Evolutionary conservation across 371 early-diverging fungal species (phyloP).

Genomic region (Actinomortierella wolfii): DNA sequence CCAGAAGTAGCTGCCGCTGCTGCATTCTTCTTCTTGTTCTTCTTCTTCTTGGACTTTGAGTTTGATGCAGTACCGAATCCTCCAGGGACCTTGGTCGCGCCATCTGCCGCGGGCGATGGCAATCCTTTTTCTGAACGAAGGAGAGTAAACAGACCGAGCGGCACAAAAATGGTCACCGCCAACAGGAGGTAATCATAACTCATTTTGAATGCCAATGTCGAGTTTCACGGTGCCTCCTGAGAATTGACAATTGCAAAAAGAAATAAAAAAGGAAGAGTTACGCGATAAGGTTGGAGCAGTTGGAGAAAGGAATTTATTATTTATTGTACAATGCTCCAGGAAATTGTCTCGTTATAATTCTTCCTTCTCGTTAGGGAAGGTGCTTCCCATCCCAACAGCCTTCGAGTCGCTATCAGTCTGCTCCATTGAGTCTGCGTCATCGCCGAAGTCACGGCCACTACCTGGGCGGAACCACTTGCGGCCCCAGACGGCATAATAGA

Average conservation of each 20-base stretch:
- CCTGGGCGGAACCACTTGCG: constrained; percentile 56
- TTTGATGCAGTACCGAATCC: constrained; percentile 13
- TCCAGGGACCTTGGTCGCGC: constrained; percentile 18
- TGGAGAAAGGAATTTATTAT: no score
- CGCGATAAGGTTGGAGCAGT: no score
- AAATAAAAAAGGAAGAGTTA: no score
- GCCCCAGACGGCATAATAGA: constrained; percentile 56
- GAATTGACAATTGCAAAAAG: no score
- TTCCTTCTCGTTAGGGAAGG: no score
- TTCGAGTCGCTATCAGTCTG: no score
- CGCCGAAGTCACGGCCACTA: constrained; percentile 7
- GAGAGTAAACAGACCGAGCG: constrained; percentile 23
- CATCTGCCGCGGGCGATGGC: neutral
- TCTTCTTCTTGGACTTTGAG: constrained; percentile 42
- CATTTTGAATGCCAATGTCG: constrained; percentile 7
- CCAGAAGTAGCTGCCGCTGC: constrained; percentile 3
- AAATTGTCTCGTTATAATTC: no score
- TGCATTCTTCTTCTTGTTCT: constrained; percentile 29
- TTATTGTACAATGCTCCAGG: no score
- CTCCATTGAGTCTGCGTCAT: no score
- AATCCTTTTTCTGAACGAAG: constrained; percentile 18
- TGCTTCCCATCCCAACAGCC: no score
- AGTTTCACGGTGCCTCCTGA: no score
- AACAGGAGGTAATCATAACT: constrained; percentile 36
- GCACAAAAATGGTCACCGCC: constrained; percentile 28